Conservation (phyloP, 805 yeast genomes). For the Komagataella pseudopastoris region DNA sequence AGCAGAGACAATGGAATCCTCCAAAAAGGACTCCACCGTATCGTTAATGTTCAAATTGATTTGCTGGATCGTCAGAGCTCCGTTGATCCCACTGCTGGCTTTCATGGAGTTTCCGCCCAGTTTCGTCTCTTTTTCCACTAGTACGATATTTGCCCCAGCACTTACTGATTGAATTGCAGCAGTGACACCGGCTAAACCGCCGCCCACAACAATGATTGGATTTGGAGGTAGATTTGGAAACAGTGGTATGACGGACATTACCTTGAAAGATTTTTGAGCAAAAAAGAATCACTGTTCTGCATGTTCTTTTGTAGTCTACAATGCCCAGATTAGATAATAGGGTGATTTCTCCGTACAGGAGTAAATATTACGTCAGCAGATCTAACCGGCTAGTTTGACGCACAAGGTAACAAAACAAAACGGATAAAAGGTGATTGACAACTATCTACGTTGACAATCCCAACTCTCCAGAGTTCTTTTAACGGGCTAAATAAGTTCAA, state of each 20-base stretch:
- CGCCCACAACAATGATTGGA: slow-evolving; percentile 44
- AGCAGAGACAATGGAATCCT: slow-evolving; percentile 59
- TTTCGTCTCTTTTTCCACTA: slow-evolving; percentile 46
- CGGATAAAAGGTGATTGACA: neutral
- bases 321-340: neutral
- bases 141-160: slow-evolving; percentile 34
- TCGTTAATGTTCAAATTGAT: slow-evolving; percentile 34
- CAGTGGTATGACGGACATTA: neutral
- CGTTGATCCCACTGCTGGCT: slow-evolving; percentile 60
- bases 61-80: slow-evolving; percentile 59
- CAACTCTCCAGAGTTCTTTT: too few species aligned
- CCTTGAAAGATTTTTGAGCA: neutral
- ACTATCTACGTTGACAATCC: neutral
- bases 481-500: too few species aligned
- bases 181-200: slow-evolving; percentile 51
- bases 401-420: neutral
- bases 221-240: slow-evolving; percentile 12
- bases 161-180: slow-evolving; percentile 42
- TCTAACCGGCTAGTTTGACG: neutral
- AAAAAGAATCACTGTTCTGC: neutral
- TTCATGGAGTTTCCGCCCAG: slow-evolving; percentile 55
- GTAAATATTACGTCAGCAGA: neutral
- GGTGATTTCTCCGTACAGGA: neutral
- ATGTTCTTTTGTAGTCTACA: neutral
- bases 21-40: slow-evolving; percentile 40